These are phyloP conservation scores for Penicillium samsonianum DNA, from an alignment of 495 filamentous ascomycete species.

Conservation along the genomic window DNA sequence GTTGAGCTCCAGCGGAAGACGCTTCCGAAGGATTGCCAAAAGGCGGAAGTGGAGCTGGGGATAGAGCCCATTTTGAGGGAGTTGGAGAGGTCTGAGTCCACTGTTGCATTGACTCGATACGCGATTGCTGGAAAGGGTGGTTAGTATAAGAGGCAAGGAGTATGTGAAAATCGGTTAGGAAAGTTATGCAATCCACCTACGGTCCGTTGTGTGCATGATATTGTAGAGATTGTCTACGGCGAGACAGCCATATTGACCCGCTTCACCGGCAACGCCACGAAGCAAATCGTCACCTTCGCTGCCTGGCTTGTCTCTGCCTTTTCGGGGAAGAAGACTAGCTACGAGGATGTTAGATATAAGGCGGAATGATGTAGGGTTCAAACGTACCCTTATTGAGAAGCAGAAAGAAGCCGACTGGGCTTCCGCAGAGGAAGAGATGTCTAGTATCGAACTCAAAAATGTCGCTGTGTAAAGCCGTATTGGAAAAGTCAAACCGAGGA, in stretches of 20 bases:
- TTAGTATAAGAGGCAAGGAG: constrained; percentile 36
- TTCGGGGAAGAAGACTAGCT: constrained; percentile 76
- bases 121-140: constrained; percentile 65
- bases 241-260: constrained; percentile 81
- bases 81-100: constrained; percentile 76
- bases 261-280: constrained; percentile 69
- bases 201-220: constrained; percentile 69
- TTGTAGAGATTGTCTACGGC: constrained; percentile 98
- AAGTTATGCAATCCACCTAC: constrained; percentile 28
- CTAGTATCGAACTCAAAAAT: constrained; percentile 89
- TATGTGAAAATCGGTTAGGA: neutral
- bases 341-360: constrained; percentile 10
- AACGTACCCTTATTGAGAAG: constrained; percentile 71
- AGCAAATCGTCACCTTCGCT: constrained; percentile 65
- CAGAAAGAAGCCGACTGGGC: constrained; percentile 90
- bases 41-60: constrained; percentile 67
- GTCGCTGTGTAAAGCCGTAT: constrained; percentile 51
- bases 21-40: constrained; percentile 65
- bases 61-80: constrained; percentile 76
- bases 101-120: constrained; percentile 86
- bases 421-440: constrained; percentile 88
- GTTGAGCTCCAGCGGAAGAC: constrained; percentile 56
- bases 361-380: neutral
- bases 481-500: constrained; percentile 56
- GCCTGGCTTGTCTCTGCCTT: constrained; percentile 71